phyloP scores from a whole-genome alignment of 306 rosid species.

The Prunus salicina region DNA sequence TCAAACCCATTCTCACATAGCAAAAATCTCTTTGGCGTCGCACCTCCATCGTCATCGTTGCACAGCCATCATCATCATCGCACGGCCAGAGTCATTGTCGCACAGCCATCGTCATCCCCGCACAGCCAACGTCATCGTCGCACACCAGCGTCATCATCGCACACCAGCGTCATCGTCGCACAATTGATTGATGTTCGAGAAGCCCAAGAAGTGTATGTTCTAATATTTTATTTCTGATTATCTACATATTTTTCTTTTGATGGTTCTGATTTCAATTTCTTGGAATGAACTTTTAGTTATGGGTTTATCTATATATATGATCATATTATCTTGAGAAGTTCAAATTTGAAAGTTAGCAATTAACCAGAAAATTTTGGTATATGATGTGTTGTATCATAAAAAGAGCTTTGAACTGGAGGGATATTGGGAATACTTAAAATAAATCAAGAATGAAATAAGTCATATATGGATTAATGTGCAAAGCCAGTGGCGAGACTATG shows the following conservation, averaged over 20 bases:
- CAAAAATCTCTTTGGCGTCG: no score
- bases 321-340: neutral
- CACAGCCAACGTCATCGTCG: no score
- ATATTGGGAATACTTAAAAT: no score
- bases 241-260: neutral
- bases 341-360: neutral
- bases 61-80: no score
- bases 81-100: no score
- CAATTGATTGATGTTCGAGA: conserved; percentile 85
- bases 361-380: neutral
- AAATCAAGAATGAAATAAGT: neutral
- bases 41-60: no score
- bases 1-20: no score
- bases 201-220: conserved; percentile 27
- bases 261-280: neutral
- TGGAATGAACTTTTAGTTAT: neutral
- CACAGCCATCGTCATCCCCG: no score
- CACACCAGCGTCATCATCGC: no score
- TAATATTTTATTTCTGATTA: neutral
- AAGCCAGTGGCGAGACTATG: neutral
- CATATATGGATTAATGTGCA: neutral
- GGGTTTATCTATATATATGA: neutral
- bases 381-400: neutral
- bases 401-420: neutral
- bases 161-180: no score